Evolutionary conservation across 75 land plant species (phyloP).

Genomic region (Picea sitchensis): DNA sequence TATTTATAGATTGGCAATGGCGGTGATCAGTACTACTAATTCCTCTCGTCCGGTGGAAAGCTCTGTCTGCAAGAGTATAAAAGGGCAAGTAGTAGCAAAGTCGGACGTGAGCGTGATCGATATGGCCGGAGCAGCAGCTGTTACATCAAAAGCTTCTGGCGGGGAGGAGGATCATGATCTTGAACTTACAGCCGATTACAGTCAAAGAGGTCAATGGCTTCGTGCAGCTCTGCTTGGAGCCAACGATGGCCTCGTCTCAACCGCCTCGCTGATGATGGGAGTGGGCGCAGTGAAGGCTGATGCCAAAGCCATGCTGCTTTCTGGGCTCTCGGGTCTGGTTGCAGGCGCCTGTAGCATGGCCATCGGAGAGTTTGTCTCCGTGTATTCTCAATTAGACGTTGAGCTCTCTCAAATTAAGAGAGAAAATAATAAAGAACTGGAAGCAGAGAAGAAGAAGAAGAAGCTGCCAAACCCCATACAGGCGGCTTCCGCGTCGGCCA

Average conservation of each 20-base stretch:
- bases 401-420: constrained; percentile 18
- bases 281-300: constrained; percentile 29
- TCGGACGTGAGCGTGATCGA: neutral
- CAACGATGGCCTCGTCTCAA: constrained; percentile 54
- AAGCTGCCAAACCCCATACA: constrained; percentile 52
- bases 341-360: constrained; percentile 57
- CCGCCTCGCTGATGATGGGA: constrained; percentile 45
- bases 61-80: neutral
- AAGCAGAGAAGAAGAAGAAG: constrained; percentile 5
- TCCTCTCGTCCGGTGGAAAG: neutral
- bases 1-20: neutral
- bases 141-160: neutral
- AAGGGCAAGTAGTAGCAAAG: neutral
- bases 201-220: constrained; percentile 45
- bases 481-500: constrained; percentile 80
- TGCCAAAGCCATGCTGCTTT: constrained; percentile 18
- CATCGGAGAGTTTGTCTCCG: constrained; percentile 51
- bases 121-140: neutral
- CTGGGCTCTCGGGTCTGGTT: constrained; percentile 43
- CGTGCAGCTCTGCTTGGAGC: constrained; percentile 52
- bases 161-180: neutral
- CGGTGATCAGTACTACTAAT: neutral
- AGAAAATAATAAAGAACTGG: neutral
- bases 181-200: constrained; percentile 15
- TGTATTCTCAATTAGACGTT: constrained; percentile 42